A percentile compares a stretch with the other conserved stretches of the same genome.
Conservation (phyloP, 495 filamentous ascomycete species). For the Jackrogersella multiformis region DNA sequence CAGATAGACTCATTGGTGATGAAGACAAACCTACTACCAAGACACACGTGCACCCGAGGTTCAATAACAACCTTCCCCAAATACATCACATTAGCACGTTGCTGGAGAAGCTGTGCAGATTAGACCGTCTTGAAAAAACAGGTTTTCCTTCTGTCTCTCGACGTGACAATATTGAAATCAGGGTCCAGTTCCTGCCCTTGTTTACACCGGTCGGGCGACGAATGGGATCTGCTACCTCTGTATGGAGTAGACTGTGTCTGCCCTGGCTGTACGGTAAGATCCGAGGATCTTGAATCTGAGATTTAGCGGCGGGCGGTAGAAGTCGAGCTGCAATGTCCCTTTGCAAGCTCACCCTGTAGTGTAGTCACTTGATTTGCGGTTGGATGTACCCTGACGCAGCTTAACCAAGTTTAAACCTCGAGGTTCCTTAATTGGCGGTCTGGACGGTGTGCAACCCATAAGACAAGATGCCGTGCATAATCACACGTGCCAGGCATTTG, state of each 20-base stretch:
- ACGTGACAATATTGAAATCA: not conserved
- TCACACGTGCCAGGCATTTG: not conserved
- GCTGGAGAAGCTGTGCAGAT: not conserved
- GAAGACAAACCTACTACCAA: too few species aligned
- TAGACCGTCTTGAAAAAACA: too few species aligned
- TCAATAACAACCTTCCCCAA: too few species aligned
- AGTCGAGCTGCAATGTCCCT: not conserved
- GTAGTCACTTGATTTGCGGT: not conserved
- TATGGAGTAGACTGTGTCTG: not conserved
- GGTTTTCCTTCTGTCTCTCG: not conserved
- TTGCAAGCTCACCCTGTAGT: not conserved
- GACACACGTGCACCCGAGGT: too few species aligned
- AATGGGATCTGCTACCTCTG: too few species aligned
- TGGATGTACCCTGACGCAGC: not conserved
- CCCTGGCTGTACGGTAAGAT: conserved; percentile 2
- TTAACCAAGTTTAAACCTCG: too few species aligned
- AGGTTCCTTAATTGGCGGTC: not conserved
- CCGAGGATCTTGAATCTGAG: conserved; percentile 3
- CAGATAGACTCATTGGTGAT: too few species aligned
- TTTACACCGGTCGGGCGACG: not conserved
- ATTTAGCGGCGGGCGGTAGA: not conserved
- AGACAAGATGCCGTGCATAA: not conserved
- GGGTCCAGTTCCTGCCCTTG: not conserved
- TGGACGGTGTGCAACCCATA: not conserved
- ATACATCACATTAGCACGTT: not conserved